Base-by-base conservation (phyloP, 1,139 yeast species). In the Hyphopichia buzzinii region DNA sequence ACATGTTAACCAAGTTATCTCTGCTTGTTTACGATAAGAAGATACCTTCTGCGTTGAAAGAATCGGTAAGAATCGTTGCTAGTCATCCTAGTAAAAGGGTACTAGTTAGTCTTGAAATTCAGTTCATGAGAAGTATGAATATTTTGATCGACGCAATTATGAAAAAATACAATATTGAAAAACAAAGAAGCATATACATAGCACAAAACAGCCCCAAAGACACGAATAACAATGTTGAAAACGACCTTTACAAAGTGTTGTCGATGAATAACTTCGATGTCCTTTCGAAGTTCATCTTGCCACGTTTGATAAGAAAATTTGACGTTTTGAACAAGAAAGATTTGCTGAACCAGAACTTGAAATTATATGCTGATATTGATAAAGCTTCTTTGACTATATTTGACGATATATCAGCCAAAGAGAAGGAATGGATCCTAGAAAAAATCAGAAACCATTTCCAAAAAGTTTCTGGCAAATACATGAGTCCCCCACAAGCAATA, bases 231-330 rank as follows among this genome's bases (percentile, higher is more conserved):
- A 41, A 42, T 10, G 43, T 50, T 25, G 59, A 55, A 26, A 55
- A 59, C 12, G 62, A 62, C 26, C 52, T 59, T 8, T 71, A 55
- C 50, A 70, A 71, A 42, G 62, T 71, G 2, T 52, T 71, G 34
- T 67, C 75, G 2, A 69, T 71, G 74, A 71, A 71, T 46, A 70
- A 71, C 45, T 65, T 68, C 38, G 73, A 70, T 37, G 59, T 58
- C 32, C 52, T 71, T 26, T 62, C 69, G 2, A 51, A 62, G 34
- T 40, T 46, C 1, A 51, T 64, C 2, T 67, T 59, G 42, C 74
- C 74, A 1, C 45, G 47, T 17, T 51, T 71, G 35, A 58, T 69
- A 16, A 40, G 44, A 7, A 57, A 54, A 35, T 71, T 64, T 39
- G 77, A 71, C 42, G 38, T 37, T 26, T 46, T 64, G 15, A 71